Percentiles rank a stretch among this genome's conserved stretches.
Conservation (phyloP, 148 eudicot species). For the Chenopodium suecicum region DNA sequence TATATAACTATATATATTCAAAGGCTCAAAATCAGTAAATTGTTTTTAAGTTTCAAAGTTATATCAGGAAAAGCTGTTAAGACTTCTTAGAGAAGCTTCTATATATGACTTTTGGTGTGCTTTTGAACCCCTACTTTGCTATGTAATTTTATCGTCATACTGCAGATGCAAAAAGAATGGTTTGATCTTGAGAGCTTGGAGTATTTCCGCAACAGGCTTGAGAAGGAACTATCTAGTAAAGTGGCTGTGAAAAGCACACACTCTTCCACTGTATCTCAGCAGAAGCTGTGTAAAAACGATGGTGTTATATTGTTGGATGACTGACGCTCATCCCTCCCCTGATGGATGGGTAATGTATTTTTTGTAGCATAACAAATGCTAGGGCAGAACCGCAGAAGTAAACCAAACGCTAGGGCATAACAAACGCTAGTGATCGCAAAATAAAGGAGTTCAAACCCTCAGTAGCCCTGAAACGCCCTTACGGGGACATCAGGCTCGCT, state of each 20-base stretch:
- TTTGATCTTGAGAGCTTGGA: slow-evolving; percentile 43
- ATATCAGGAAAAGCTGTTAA: too few relatives aligned
- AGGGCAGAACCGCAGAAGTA: slow-evolving; percentile 1
- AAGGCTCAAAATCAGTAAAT: too few relatives aligned
- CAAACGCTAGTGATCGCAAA: too few relatives aligned
- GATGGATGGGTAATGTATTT: neutral
- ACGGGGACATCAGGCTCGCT: too few relatives aligned
- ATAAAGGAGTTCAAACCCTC: too few relatives aligned
- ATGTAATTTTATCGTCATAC: neutral
- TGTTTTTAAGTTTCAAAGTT: too few relatives aligned
- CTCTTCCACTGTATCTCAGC: neutral
- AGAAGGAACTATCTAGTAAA: slow-evolving; percentile 22
- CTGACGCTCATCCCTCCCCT: neutral
- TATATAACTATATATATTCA: too few relatives aligned
- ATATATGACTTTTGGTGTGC: too few relatives aligned
- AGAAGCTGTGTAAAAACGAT: neutral
- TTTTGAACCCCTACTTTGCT: too few relatives aligned
- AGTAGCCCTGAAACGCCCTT: too few relatives aligned
- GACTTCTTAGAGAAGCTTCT: too few relatives aligned
- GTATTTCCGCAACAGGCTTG: slow-evolving; percentile 38
- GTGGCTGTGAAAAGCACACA: neutral
- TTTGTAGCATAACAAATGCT: neutral
- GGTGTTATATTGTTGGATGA: slow-evolving; percentile 13
- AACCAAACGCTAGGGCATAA: neutral
- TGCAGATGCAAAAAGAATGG: slow-evolving; percentile 54